Conservation (phyloP, 1,284 basidiomycete species). For the Crepidotus sp. region DNA sequence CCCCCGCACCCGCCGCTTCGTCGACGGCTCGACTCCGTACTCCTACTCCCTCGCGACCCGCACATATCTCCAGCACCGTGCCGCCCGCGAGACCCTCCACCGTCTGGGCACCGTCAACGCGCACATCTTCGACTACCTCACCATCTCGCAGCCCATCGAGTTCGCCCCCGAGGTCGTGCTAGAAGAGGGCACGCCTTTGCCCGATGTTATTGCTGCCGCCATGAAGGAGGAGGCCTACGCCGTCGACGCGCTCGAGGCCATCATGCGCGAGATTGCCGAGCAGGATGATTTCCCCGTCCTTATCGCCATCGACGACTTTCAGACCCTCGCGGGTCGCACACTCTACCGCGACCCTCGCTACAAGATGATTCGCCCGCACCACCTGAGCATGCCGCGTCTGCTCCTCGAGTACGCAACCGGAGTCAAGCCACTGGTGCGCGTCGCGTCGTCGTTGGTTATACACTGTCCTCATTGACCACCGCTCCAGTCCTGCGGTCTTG, state of each 20-base stretch:
- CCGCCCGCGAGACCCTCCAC: constrained; percentile 51
- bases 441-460: constrained; percentile 9
- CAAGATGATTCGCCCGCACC: constrained; percentile 62
- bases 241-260: constrained; percentile 53
- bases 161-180: constrained; percentile 20
- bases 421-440: constrained; percentile 50
- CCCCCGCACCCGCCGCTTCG: constrained; percentile 61
- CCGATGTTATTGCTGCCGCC: constrained; percentile 32
- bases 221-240: constrained; percentile 21
- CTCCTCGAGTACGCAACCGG: constrained; percentile 74
- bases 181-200: background rate
- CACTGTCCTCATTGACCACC: background rate
- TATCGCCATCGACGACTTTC: constrained; percentile 82
- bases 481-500: constrained; percentile 45
- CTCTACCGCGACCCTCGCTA: constrained; percentile 78
- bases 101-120: constrained; percentile 51
- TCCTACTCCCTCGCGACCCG: constrained; percentile 68
- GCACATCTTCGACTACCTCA: constrained; percentile 31
- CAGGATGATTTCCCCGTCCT: constrained; percentile 79
- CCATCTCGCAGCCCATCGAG: constrained; percentile 32
- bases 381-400: constrained; percentile 74
- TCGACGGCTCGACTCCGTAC: constrained; percentile 74
- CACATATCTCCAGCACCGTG: constrained; percentile 72
- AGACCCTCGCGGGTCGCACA: constrained; percentile 68
- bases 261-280: constrained; percentile 56